These are phyloP conservation scores for Tieghemiomyces parasiticus DNA, from an alignment of 192 early-diverging fungal species.

Conservation along the genomic window DNA sequence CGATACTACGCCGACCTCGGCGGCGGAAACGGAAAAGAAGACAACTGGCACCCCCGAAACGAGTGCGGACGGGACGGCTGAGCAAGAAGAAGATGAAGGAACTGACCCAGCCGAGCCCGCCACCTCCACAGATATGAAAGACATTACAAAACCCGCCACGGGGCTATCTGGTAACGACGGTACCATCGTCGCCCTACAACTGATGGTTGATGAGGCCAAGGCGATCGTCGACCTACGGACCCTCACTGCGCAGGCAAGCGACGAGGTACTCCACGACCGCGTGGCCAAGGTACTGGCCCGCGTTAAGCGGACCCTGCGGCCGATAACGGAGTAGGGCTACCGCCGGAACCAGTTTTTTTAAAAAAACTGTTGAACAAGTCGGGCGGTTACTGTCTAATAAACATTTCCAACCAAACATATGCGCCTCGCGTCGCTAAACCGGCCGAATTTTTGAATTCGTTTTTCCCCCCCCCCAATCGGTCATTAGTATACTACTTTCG, in stretches of 20 bases:
- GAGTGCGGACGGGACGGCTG: neutral
- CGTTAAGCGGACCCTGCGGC: slow-evolving; percentile 5
- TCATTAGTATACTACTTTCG: too few relatives aligned
- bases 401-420: too few relatives aligned
- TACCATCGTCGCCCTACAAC: neutral
- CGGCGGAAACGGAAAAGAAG: neutral
- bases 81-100: neutral
- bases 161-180: neutral
- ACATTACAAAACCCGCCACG: neutral
- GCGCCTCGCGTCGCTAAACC: too few relatives aligned
- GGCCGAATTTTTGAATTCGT: too few relatives aligned
- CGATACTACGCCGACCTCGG: neutral
- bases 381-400: too few relatives aligned
- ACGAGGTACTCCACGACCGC: neutral
- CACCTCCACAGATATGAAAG: neutral
- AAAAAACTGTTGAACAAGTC: too few relatives aligned
- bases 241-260: neutral
- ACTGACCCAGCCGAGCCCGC: neutral
- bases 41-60: neutral
- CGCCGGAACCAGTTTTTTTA: too few relatives aligned
- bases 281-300: neutral
- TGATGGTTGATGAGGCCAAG: neutral
- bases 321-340: neutral
- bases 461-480: too few relatives aligned
- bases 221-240: neutral